Base-by-base conservation (phyloP, 2,329 filamentous ascomycete species). In the Aureobasidium sp. region DNA sequence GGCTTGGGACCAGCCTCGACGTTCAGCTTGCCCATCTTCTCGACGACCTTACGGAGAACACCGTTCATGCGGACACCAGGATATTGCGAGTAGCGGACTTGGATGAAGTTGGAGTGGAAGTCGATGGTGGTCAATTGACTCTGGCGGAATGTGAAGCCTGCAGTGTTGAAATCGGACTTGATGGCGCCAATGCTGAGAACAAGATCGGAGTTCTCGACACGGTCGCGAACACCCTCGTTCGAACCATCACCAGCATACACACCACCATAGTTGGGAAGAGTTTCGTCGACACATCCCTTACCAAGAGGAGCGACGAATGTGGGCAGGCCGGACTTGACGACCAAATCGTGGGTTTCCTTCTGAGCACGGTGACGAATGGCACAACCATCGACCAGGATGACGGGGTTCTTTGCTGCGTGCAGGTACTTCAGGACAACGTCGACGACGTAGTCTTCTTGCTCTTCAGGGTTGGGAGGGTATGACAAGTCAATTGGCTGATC, bases 261-360 rank as follows among this genome's bases (percentile, higher is more conserved):
- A 66, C 92, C 92, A 26, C 89, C 89, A 67, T 88, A 96, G 69
- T 84, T 88, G n/a, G 82, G 78, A 51, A 88, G 81, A 1, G 82
- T 83, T 74, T 96, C 91, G 69, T 94, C 83, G 51, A 96, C 83
- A 24, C 89, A 88, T 20, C 90, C 84, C 77, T 96, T 96, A 51
- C 91, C 91, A 88, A 95, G 95, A 2, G 91, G 90, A 0, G 90
- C 88, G n/a, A 92, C 89, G 68, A 94, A 95, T 0, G 89, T 87
- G 5, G 92, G 91, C 8, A 96, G 78, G 4, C 84, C 89, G 2
- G 87, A 88, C 60, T 90, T 74, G 44, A 85, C 88, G 69, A 90
- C 90, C 69, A 90, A 78, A 53, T 87, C 87, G 2, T 87, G 90
- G n/a, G 81, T 71, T 67, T 82, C 80, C 9, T 79, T 88, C 5